Evolutionary conservation across 768 basidiomycete genomes (phyloP), one percentile per base, ranked within the genome.

Genomic region (Phaeotremella fagi): DNA sequence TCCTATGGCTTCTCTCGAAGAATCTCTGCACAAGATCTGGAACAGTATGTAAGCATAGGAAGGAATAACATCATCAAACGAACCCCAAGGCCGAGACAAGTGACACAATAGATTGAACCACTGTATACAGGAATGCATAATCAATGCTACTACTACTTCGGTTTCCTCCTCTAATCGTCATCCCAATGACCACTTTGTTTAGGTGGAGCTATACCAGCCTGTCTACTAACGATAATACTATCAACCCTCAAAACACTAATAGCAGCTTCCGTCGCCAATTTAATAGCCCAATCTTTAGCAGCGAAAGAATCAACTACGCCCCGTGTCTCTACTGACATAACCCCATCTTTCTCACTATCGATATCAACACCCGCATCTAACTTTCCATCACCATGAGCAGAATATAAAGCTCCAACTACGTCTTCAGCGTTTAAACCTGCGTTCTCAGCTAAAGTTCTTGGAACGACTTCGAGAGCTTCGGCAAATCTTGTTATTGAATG

Each of bases 211-310:
- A 74, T 66, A 37, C 73, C 73, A 24, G 73, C 71, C 53, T 72
- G 70, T 55, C 89, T 90, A 77, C 87, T 88, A 83, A 92, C 90
- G 78, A 97, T 95, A 72, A 98, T 97, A 68, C 88, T 90, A 76
- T 99, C 95, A 5, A 99, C 95, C 57, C 86, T 87, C 50, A 99
- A 82, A 26, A 74, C 71, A 7, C 61, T 59, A 38, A 74, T 69
- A 22, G 73, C 73, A 11, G 71, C 73, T 38, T 70, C 73, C 9
- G 73, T 72, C 27, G 71, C 73, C 33, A 74, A 47, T 56, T 74
- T 74, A 55, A 74, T 63, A 4, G 73, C 73, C 73, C 73, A 74
- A 44, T 98, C 94, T 75, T 98, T 99, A 36, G 79, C 88, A 18
- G 84, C 85, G 64, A 94, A 99, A 74, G 95, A 90, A 74, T 99